These are phyloP conservation scores for Exobasidium cylindrosporum DNA, from an alignment of 1,284 basidiomycete species.

Conservation along the genomic window DNA sequence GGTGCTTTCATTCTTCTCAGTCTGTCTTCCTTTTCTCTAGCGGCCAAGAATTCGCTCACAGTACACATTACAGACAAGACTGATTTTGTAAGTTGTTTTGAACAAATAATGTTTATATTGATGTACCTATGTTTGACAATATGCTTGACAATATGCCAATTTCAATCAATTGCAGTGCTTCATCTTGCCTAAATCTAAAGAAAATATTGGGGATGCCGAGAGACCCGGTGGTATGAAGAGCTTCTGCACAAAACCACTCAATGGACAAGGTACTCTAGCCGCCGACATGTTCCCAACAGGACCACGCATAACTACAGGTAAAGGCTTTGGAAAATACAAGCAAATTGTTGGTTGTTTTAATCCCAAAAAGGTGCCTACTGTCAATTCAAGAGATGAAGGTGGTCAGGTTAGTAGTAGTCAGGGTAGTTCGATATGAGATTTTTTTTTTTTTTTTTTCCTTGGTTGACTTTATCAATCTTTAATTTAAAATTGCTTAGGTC, in stretches of 20 bases:
- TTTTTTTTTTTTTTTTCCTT: neutral
- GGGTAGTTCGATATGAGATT: neutral
- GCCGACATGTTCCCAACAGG: neutral
- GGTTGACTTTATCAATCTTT: too few relatives aligned
- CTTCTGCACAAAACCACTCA: neutral
- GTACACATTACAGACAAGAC: slow-evolving; percentile 2
- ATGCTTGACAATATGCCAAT: too few relatives aligned
- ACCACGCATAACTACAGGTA: neutral
- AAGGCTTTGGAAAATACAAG: slow-evolving; percentile 16
- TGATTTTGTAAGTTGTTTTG: slow-evolving; percentile 2
- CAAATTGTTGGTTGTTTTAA: slow-evolving; percentile 37
- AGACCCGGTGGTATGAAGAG: neutral
- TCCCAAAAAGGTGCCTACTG: slow-evolving; percentile 19
- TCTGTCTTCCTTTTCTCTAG: neutral
- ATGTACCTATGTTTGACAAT: too few relatives aligned
- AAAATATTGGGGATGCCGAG: neutral
- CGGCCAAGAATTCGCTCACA: slow-evolving; percentile 2
- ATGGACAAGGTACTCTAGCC: neutral
- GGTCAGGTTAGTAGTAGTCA: slow-evolving; percentile 39
- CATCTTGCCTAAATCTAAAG: slow-evolving; percentile 1
- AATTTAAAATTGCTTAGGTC: too few relatives aligned
- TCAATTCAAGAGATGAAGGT: slow-evolving; percentile 35
- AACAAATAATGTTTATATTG: too few relatives aligned
- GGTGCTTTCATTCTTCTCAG: neutral
- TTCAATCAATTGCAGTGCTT: neutral